Base-by-base conservation (phyloP, 2,329 filamentous ascomycete genomes). In the Chaetomiaceae sp. region DNA sequence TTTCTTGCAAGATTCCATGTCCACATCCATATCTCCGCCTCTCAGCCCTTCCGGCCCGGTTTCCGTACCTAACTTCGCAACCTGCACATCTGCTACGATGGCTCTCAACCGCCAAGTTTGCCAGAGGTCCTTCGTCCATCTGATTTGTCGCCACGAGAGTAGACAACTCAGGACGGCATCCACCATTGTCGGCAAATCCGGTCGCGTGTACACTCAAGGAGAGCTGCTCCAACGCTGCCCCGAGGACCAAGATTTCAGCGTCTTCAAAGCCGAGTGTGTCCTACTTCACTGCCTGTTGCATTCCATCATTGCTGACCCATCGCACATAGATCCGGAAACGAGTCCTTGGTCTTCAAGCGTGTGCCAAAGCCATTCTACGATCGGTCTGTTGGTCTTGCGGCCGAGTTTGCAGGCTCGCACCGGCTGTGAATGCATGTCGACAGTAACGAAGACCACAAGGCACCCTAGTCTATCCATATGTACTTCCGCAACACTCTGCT, bases 141-240 rank as follows among this genome's bases (percentile, higher is more conserved):
- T n/a, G n/a, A n/a, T n/a, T n/a, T n/a, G n/a, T n/a, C n/a, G n/a
- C n/a, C n/a, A n/a, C n/a, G n/a, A n/a, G n/a, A n/a, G n/a, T n/a
- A n/a, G n/a, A n/a, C n/a, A n/a, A n/a, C n/a, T 34, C 47, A 34
- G 29, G 43, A 50, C 43, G 47, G 29, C 27, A 43, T 50, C 38
- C 47, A 36, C 20, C n/a, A 37, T 50, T 8, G 7, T 43, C 19
- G 47, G 47, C 20, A n/a, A 12, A 43, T 50, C 47, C 15, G 29
- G 47, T n/a, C 27, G 47, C 20, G 12, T 25, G 38, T 50, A 50
- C 20, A 39, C 37, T 15, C 47, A 19, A 50, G 47, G 47, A 27
- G 20, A 50, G 19, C n/a, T 43, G 6, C 47, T 50, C n/a, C 38
- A 36, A 6, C 27, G 29, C 15, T 14, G 19, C 19, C n/a, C n/a